These are phyloP conservation scores for Cladosporium velox DNA, from an alignment of 2,329 filamentous ascomycete genomes.

Conservation along the genomic window DNA sequence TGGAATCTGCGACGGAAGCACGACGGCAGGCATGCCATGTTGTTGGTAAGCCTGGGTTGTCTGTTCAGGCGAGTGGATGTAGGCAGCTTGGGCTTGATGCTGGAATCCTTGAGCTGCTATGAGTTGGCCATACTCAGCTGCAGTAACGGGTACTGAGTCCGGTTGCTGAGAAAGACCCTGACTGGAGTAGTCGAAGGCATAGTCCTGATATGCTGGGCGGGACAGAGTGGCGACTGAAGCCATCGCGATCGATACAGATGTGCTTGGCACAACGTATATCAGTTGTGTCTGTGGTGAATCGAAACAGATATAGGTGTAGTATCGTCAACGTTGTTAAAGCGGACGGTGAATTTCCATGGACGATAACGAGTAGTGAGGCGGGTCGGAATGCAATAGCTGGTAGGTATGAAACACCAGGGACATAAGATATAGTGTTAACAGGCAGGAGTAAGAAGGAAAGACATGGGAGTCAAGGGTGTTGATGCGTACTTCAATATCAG, in stretches of 20 bases:
- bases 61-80: constrained; percentile 22
- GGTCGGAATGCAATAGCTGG: constrained; percentile 17
- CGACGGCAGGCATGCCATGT: constrained; percentile 32
- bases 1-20: constrained; percentile 32
- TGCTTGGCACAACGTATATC: constrained; percentile 7
- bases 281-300: constrained; percentile 5
- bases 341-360: constrained; percentile 16
- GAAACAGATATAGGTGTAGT: constrained; percentile 19
- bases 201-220: constrained; percentile 48
- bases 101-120: constrained; percentile 32
- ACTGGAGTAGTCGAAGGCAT: constrained; percentile 49
- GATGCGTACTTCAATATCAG: constrained; percentile 19
- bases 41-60: constrained; percentile 29
- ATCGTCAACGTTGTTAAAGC: constrained; percentile 20
- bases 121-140: constrained; percentile 29
- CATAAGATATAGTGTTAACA: constrained; percentile 22
- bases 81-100: constrained; percentile 21
- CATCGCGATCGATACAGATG: not conserved
- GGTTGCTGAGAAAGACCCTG: constrained; percentile 46
- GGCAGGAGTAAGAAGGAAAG: constrained; percentile 20
- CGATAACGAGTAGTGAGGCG: constrained; percentile 12
- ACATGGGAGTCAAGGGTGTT: constrained; percentile 19
- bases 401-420: constrained; percentile 22
- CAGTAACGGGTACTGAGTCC: constrained; percentile 23
- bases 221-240: constrained; percentile 48